A percentile compares a stretch with the other conserved stretches of the same genome.
Conservation (phyloP, 768 basidiomycete species). For the Aureoboletus auriporus region DNA sequence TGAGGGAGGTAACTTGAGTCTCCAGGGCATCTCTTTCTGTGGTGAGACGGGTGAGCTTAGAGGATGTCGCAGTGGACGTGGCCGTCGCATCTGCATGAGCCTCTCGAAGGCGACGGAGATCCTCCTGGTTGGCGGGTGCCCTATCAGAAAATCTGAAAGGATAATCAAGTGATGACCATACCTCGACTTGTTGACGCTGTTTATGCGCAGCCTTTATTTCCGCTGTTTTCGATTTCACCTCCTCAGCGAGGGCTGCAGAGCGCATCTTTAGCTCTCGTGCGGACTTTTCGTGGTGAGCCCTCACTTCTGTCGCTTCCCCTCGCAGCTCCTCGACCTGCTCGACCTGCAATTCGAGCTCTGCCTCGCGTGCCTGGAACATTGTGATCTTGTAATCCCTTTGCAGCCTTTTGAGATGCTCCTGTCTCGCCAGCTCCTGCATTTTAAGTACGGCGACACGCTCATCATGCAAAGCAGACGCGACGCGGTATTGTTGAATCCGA, state of each 20-base stretch:
- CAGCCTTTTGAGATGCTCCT: constrained; percentile 54
- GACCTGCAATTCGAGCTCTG: constrained; percentile 53
- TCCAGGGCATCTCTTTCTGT: constrained; percentile 58
- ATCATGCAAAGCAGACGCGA: constrained; percentile 49
- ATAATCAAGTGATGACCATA: constrained; percentile 19
- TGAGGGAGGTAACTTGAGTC: constrained; percentile 49
- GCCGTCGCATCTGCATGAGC: constrained; percentile 48
- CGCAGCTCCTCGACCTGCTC: constrained; percentile 49
- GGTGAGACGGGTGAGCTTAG: constrained; percentile 53
- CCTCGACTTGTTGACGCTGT: constrained; percentile 47
- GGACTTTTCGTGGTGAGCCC: constrained; percentile 22
- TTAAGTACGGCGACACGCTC: constrained; percentile 49
- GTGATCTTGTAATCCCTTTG: constrained; percentile 66
- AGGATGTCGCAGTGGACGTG: constrained; percentile 40
- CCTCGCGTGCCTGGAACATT: constrained; percentile 63
- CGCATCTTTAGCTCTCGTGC: constrained; percentile 30
- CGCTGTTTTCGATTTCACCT: constrained; percentile 37
- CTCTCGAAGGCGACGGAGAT: constrained; percentile 43
- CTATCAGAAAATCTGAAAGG: background rate
- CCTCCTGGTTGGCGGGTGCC: constrained; percentile 25
- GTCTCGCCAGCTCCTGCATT: constrained; percentile 50
- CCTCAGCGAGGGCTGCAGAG: constrained; percentile 30
- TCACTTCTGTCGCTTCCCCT: constrained; percentile 22
- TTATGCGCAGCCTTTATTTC: constrained; percentile 36
- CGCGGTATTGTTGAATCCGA: constrained; percentile 59